A percentile compares a stretch with the other conserved stretches of the same genome.
These are phyloP conservation scores for Candida argentea DNA, from an alignment of 805 yeast species.

Conservation along the genomic window DNA sequence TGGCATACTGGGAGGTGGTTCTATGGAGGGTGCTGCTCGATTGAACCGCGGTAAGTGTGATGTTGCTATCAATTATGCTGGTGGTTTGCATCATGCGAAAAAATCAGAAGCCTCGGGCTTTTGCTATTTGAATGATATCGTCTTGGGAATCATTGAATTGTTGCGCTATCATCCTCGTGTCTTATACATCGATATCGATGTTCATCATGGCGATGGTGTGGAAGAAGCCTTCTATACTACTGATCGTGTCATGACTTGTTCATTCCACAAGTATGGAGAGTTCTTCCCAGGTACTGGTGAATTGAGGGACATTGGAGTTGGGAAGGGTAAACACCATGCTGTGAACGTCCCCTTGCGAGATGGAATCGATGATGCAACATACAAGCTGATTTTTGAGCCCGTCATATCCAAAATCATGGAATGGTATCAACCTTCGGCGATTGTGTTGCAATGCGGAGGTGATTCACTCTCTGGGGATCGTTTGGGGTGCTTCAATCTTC, in stretches of 20 bases:
- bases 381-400: slow-evolving; percentile 83
- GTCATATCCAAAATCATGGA: slow-evolving; percentile 65
- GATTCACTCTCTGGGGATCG: slow-evolving; percentile 95
- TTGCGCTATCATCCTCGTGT: slow-evolving; percentile 80
- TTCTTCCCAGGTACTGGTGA: slow-evolving; percentile 94
- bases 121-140: slow-evolving; percentile 86
- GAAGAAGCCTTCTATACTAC: slow-evolving; percentile 91
- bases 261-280: slow-evolving; percentile 88
- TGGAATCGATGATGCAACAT: slow-evolving; percentile 88
- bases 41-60: slow-evolving; percentile 76
- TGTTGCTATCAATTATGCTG: slow-evolving; percentile 88
- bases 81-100: slow-evolving; percentile 90
- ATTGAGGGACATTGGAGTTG: slow-evolving; percentile 73
- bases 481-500: slow-evolving; percentile 89
- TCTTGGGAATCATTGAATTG: slow-evolving; percentile 69
- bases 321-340: slow-evolving; percentile 73
- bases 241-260: slow-evolving; percentile 82
- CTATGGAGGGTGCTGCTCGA: slow-evolving; percentile 83
- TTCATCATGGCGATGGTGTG: slow-evolving; percentile 93
- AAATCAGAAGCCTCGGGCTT: slow-evolving; percentile 86
- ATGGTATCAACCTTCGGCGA: slow-evolving; percentile 91
- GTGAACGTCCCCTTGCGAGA: slow-evolving; percentile 83
- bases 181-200: slow-evolving; percentile 78
- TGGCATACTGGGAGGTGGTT: slow-evolving; percentile 78
- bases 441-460: slow-evolving; percentile 98